phyloP scores from a whole-genome alignment of 1,139 yeast species.

The Kodamaea ohmeri region DNA sequence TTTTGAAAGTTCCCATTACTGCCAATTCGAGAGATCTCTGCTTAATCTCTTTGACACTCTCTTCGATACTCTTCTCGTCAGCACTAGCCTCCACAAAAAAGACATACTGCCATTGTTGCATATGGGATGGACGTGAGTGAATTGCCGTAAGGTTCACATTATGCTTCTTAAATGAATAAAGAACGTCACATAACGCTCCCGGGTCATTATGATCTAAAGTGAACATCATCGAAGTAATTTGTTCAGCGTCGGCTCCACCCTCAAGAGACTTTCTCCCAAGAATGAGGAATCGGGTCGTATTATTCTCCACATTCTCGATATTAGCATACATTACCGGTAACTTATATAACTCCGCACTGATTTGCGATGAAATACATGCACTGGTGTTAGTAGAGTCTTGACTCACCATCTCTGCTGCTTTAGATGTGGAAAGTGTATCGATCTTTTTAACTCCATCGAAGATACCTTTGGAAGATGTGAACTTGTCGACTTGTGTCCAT shows the following conservation, averaged over 20 bases:
- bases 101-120: constrained; percentile 76
- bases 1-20: constrained; percentile 37
- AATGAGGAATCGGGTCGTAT: constrained; percentile 82
- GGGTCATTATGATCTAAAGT: constrained; percentile 66
- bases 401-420: constrained; percentile 69
- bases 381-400: constrained; percentile 34
- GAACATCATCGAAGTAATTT: constrained; percentile 59
- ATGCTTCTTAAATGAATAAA: constrained; percentile 55
- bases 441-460: constrained; percentile 41
- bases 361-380: constrained; percentile 49
- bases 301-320: constrained; percentile 69
- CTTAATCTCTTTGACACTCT: constrained; percentile 20
- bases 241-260: constrained; percentile 7
- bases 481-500: constrained; percentile 84
- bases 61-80: constrained; percentile 4
- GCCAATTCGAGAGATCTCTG: constrained; percentile 31
- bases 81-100: constrained; percentile 63
- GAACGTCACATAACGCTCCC: constrained; percentile 71
- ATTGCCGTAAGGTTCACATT: constrained; percentile 70
- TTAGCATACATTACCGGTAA: constrained; percentile 55
- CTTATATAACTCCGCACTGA: constrained; percentile 63
- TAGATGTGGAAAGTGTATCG: constrained; percentile 78
- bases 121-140: constrained; percentile 66
- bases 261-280: constrained; percentile 37
- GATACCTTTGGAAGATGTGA: constrained; percentile 38